phyloP scores from a whole-genome alignment of 306 rosid species.

The Astragalus membranaceus region DNA sequence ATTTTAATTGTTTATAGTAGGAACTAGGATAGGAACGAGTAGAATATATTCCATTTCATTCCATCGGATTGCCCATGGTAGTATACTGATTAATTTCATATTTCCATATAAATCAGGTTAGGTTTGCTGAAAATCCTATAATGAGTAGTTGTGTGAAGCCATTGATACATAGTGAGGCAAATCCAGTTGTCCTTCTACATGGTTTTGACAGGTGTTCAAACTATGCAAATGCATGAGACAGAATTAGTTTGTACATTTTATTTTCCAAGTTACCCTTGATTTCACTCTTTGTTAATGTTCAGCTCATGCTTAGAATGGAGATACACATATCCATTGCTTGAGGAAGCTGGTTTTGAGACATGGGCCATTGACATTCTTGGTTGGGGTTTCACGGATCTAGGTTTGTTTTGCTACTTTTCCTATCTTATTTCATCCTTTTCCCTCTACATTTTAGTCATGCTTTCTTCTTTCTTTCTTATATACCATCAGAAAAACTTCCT shows the following conservation, averaged over 20 bases:
- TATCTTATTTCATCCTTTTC: background rate
- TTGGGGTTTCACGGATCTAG: constrained; percentile 97
- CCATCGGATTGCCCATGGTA: background rate
- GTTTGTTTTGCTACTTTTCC: constrained; percentile 32
- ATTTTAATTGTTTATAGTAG: too few relatives aligned
- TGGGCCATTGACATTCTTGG: constrained; percentile 99
- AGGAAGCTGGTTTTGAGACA: constrained; percentile 73
- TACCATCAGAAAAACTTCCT: constrained; percentile 64
- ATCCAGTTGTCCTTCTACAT: too few relatives aligned
- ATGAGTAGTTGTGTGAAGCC: constrained; percentile 93
- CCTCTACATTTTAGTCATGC: background rate
- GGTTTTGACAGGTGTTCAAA: too few relatives aligned
- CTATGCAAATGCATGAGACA: too few relatives aligned
- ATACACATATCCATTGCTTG: constrained; percentile 70
- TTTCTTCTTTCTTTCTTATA: background rate
- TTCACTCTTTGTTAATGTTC: constrained; percentile 42
- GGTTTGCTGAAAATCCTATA: constrained; percentile 45
- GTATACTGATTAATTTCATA: constrained; percentile 2
- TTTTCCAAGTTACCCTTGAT: constrained; percentile 20
- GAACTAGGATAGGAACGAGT: too few relatives aligned
- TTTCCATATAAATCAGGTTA: constrained; percentile 42
- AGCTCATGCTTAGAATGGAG: constrained; percentile 99
- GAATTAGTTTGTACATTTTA: too few relatives aligned
- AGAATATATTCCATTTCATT: too few relatives aligned
- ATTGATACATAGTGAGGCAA: too few relatives aligned